Conservation (phyloP, 768 basidiomycete species). For the Saitozyma sp. region DNA sequence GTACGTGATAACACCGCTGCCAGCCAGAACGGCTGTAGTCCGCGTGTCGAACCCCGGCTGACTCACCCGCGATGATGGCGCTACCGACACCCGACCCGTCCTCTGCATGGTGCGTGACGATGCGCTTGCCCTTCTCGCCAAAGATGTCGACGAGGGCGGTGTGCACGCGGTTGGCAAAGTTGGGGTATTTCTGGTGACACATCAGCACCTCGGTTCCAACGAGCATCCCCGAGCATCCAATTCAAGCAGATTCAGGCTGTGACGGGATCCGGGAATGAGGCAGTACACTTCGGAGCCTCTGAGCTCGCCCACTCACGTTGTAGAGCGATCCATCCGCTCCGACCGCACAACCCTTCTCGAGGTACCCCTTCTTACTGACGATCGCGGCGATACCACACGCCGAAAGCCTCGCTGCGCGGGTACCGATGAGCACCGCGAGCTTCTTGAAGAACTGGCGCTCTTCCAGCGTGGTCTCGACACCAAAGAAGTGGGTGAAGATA, state of each 20-base stretch:
- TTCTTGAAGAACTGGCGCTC: conserved; percentile 97
- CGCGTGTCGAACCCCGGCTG: neutral
- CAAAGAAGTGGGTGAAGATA: conserved; percentile 96
- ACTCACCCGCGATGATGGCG: conserved; percentile 85
- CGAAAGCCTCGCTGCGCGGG: conserved; percentile 83
- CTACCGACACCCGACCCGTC: conserved; percentile 93
- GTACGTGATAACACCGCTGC: too few relatives aligned
- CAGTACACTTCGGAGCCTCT: too few relatives aligned
- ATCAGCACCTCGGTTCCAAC: too few relatives aligned
- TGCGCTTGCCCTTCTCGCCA: conserved; percentile 87
- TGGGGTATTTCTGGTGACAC: conserved; percentile 84
- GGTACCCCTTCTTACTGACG: conserved; percentile 88
- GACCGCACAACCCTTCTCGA: conserved; percentile 75
- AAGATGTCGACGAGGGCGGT: conserved; percentile 92
- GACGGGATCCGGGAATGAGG: too few relatives aligned
- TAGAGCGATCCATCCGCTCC: conserved; percentile 81
- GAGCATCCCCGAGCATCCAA: too few relatives aligned
- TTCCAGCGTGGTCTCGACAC: conserved; percentile 89
- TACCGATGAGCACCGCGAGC: conserved; percentile 82
- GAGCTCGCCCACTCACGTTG: conserved; percentile 72
- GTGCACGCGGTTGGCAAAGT: conserved; percentile 88
- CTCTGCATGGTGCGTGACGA: conserved; percentile 79
- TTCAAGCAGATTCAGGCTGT: too few relatives aligned
- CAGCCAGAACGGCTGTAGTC: neutral
- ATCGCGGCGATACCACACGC: conserved; percentile 97